phyloP scores from a whole-genome alignment of 345 rosid genomes.

The Luvunga scandens region DNA sequence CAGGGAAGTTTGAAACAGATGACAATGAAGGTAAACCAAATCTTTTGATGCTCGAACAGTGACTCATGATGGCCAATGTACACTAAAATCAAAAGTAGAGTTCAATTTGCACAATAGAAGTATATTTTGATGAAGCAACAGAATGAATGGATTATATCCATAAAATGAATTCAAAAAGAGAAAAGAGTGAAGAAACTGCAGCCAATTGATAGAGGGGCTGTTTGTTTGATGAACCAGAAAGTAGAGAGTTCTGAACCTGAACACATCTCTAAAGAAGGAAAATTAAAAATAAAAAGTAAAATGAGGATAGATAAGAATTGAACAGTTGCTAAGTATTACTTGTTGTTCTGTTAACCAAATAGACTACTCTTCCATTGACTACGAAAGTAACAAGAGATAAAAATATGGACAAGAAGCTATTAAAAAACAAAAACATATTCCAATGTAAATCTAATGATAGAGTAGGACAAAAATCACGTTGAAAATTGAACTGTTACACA shows the following conservation, averaged over 20 bases:
- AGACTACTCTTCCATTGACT: neutral
- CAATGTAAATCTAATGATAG: neutral
- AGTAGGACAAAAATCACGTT: neutral
- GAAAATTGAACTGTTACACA: slow-evolving; percentile 5
- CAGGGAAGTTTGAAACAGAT: neutral
- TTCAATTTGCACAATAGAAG: neutral
- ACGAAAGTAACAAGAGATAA: neutral
- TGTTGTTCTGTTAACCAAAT: neutral
- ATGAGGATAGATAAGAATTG: neutral
- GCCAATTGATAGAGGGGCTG: neutral
- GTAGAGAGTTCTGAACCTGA: neutral
- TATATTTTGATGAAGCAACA: neutral
- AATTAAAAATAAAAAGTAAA: neutral
- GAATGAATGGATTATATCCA: neutral
- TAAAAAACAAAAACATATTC: slow-evolving; percentile 4
- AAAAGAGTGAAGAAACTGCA: neutral
- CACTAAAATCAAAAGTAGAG: neutral
- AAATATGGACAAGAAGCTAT: slow-evolving; percentile 7
- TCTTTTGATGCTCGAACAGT: neutral
- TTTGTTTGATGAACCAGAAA: neutral
- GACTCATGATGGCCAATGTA: neutral
- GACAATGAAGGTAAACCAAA: neutral
- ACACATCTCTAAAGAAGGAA: neutral
- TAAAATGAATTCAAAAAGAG: neutral
- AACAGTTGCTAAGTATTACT: neutral